Evolutionary conservation across 148 eudicot species (phyloP).

Genomic region (Cornus suecica): DNA sequence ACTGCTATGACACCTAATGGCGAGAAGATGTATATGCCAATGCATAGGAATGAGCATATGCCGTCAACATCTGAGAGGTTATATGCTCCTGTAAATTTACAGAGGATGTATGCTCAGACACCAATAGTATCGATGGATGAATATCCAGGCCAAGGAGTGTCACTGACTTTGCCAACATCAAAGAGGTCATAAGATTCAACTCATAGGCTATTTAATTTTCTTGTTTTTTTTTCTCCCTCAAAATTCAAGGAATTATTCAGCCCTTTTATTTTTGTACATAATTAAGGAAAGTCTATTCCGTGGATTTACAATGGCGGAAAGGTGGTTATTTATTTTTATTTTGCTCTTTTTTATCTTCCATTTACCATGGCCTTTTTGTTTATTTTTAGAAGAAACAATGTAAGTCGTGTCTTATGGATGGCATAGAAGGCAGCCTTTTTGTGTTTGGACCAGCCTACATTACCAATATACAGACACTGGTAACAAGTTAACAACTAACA

Average conservation of each 20-base stretch:
- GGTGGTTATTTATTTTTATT: no score
- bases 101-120: conserved; percentile 5
- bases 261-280: no score
- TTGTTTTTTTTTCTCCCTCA: not conserved
- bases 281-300: not conserved
- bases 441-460: no score
- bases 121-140: conserved; percentile 8
- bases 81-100: conserved; percentile 2
- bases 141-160: conserved; percentile 16
- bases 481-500: no score
- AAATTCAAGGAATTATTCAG: no score
- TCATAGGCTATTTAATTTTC: not conserved
- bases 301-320: not conserved
- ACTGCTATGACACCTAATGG: not conserved
- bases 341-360: not conserved
- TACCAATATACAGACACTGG: no score
- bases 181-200: conserved; percentile 5
- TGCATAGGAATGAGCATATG: conserved; percentile 14
- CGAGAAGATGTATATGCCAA: conserved; percentile 2
- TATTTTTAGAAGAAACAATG: no score
- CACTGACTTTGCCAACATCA: conserved; percentile 9
- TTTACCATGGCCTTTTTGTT: not conserved
- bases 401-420: no score
- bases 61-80: conserved; percentile 5
- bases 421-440: no score